phyloP scores from a whole-genome alignment of 1,139 yeast species.

The Yamadazyma sp. region DNA sequence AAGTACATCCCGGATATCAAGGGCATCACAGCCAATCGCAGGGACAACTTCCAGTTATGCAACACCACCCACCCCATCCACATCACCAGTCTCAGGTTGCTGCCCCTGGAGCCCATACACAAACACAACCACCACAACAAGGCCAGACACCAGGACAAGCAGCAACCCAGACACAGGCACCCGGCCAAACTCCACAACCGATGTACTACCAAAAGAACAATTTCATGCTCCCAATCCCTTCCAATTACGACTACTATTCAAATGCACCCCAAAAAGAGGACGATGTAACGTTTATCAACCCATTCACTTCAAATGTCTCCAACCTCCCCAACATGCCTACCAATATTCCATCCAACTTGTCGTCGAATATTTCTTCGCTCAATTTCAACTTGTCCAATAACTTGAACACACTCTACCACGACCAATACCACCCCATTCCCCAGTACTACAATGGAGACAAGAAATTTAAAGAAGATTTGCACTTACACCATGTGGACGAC shows the following conservation, averaged over 20 bases:
- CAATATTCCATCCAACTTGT: constrained; percentile 2
- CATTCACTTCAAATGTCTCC: constrained; percentile 14
- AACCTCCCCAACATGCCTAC: constrained; percentile 1
- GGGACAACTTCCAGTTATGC: not conserved
- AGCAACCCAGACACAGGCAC: not conserved
- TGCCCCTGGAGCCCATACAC: not conserved
- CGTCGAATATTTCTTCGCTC: constrained; percentile 3
- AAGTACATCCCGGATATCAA: constrained; percentile 3
- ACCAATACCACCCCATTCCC: constrained; percentile 15
- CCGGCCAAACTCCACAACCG: constrained; percentile 8
- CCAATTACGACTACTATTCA: constrained; percentile 17
- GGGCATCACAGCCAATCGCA: not conserved
- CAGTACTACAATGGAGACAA: constrained; percentile 13
- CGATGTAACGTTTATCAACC: constrained; percentile 22
- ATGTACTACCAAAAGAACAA: constrained; percentile 15
- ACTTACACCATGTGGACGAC: constrained; percentile 11
- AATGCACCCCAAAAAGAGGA: constrained; percentile 17
- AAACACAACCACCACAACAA: not conserved
- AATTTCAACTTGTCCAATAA: constrained; percentile 14
- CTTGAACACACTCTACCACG: constrained; percentile 17
- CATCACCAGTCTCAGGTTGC: constrained; percentile 4
- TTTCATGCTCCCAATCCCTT: constrained; percentile 18
- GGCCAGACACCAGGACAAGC: constrained; percentile 1
- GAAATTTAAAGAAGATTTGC: constrained; percentile 10
- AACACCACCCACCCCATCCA: constrained; percentile 5